Evolutionary conservation across 2,329 filamentous ascomycete species (phyloP), one percentile per base, ranked within the genome.

Genomic region (Fusarium keratoplasticum): DNA sequence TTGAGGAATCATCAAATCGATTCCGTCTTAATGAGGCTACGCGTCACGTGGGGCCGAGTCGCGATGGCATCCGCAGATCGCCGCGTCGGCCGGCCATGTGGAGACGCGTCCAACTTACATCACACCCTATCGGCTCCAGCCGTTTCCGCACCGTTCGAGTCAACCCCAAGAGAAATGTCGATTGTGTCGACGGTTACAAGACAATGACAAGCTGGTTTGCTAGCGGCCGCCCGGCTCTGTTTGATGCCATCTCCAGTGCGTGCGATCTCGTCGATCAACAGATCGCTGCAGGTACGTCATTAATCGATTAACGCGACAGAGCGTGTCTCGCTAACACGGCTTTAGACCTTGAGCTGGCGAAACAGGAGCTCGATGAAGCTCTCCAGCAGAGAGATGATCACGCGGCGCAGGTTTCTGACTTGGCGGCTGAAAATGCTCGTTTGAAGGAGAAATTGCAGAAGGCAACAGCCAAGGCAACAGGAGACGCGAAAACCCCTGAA

Each of bases 161-260:
- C 50, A 67, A 60, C 20, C 42, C 33, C 29, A 62, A 64, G 22
- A 27, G 67, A 72, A 38, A 71, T 74, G 70, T 44, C 50, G 18
- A 54, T 57, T 31, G 38, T 10, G 52, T 68, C 64, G 11, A 63
- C 62, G 55, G 60, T 57, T 47, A 4, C 22, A 71, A 50, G 52
- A 60, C n/a, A 27, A 86, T 86, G 84, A 77, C 83, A 40, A 82
- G 77, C 67, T 86, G 84, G 83, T 82, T 85, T 52, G 73, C 76
- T 42, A 79, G 76, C 38, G 84, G 84, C 29, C 83, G 84, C 11
- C 79, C 82, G 55, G 80, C 83, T 29, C 75, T 87, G 16, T 77
- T 85, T 20, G 80, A 83, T 69, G 84, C 84, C 35, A 73, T 87
- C 9, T 77, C 76, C n/a, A 74, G 79, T 35, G 82, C 83, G 10